Evolutionary conservation across 257 asterid species (phyloP), one percentile per base, ranked within the genome.

Genomic region (Linaria vulgaris): DNA sequence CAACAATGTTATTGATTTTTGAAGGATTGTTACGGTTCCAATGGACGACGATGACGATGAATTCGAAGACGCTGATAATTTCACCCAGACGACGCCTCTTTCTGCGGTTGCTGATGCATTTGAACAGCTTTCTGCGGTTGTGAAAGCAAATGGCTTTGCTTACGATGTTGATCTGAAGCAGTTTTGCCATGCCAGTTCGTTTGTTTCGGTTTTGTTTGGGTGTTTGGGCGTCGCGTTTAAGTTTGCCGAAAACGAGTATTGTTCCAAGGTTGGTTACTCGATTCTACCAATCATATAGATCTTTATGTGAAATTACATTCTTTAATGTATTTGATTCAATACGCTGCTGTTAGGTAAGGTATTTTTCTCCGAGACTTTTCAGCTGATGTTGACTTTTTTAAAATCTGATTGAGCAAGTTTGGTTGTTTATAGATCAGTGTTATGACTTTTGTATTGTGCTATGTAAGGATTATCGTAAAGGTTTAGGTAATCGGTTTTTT

Each of bases 231-330:
- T 94, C 14, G 97, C 99, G 19, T 94, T 94, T 49, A 94, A 87
- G 71, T 94, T 94, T 68, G 99, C 99, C 1, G 97, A 94, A 64
- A 41, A 74, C 78, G 99, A 94, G 82, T 94, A 87, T 55, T 81
- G 73, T 55, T 75, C 95, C 25, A 92, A 92, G 94, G 99, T 92
- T 67, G 3, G 82, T 72, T 3, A 45, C 9, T 45, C 9, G 16
- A 5, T 1, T 13, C 20, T 2, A 45, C 15, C 2, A 45, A 45
- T 13, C 2, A 13, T n/a, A 13, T n/a, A 9, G 14, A 47, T 46
- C 20, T 19, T 46, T 46, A 19, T 47, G 3, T 15, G 21, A 47
- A n/a, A 47, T 3, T n/a, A 46, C 2, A 4, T 13, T 12, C 12
- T 46, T 1, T 6, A 13, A 7, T 46, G 51, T 13, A 19, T 46